Evolutionary conservation across 257 asterid genomes (phyloP).

Genomic region (Dorcoceras hygrometricum): DNA sequence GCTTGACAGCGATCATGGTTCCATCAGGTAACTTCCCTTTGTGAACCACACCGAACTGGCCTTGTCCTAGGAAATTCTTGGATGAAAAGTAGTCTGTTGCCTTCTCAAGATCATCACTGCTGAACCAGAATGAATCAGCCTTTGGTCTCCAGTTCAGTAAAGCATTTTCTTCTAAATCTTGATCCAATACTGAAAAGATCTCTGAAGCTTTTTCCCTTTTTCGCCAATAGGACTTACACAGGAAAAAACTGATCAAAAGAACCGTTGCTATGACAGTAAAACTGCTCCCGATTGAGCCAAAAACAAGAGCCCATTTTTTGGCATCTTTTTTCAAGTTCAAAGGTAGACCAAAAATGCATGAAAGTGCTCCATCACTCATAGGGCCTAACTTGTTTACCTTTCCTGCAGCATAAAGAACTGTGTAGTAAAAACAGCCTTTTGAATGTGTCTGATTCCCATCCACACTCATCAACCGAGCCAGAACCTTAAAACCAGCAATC

Average conservation of each 20-base stretch:
- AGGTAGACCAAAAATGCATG: slow-evolving; percentile 60
- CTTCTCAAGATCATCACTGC: slow-evolving; percentile 39
- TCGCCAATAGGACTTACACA: slow-evolving; percentile 20
- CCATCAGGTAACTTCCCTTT: slow-evolving; percentile 51
- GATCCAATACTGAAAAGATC: background rate
- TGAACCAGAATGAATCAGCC: slow-evolving; percentile 36
- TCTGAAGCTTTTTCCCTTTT: slow-evolving; percentile 17
- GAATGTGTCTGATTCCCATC: slow-evolving; percentile 45
- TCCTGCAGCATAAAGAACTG: slow-evolving; percentile 59
- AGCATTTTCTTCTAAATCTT: slow-evolving; percentile 23
- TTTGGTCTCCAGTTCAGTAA: slow-evolving; percentile 49
- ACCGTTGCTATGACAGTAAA: slow-evolving; percentile 23
- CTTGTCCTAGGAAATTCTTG: slow-evolving; percentile 50
- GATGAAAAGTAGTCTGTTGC: slow-evolving; percentile 46
- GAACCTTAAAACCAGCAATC: slow-evolving; percentile 49
- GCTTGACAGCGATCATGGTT: slow-evolving; percentile 50
- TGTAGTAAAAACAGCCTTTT: slow-evolving; percentile 50
- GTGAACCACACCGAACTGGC: slow-evolving; percentile 54
- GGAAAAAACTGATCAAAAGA: slow-evolving; percentile 27
- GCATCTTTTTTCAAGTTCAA: slow-evolving; percentile 9
- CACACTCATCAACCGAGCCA: slow-evolving; percentile 31
- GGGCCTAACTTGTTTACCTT: slow-evolving; percentile 51
- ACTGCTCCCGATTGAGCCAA: slow-evolving; percentile 40
- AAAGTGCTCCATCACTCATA: slow-evolving; percentile 40
- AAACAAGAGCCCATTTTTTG: slow-evolving; percentile 22